Evolutionary conservation across 1,139 yeast genomes (phyloP).

Genomic region (Wickerhamomyces sp.): DNA sequence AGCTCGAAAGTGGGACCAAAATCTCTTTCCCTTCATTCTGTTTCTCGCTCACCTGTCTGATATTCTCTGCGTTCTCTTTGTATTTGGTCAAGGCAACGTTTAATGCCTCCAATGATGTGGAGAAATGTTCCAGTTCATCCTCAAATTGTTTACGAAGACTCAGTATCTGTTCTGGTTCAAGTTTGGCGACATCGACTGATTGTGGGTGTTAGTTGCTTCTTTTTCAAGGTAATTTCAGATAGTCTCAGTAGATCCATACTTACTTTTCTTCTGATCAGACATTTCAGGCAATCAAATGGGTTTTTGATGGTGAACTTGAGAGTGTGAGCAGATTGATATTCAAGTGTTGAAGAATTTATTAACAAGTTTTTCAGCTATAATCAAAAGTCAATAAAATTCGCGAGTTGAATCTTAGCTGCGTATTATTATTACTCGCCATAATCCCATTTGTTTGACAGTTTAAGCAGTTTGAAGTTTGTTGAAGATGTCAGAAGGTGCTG

Average conservation of each 20-base stretch:
- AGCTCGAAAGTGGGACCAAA: slow-evolving; percentile 83
- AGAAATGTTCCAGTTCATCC: slow-evolving; percentile 79
- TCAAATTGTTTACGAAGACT: slow-evolving; percentile 84
- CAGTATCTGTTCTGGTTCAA: slow-evolving; percentile 78
- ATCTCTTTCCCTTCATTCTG: slow-evolving; percentile 44
- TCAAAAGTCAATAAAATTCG: no score
- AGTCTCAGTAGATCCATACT: background rate
- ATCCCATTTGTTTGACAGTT: no score
- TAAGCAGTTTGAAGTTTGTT: background rate
- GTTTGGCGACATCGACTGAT: slow-evolving; percentile 54
- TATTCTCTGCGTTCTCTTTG: slow-evolving; percentile 72
- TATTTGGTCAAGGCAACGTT: slow-evolving; percentile 81
- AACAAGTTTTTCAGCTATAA: no score
- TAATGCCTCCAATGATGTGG: slow-evolving; percentile 79
- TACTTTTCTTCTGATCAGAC: slow-evolving; percentile 15
- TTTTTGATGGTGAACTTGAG: no score
- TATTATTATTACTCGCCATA: no score
- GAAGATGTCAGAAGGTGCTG: background rate
- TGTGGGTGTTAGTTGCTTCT: background rate
- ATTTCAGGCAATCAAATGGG: background rate
- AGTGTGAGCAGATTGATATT: no score
- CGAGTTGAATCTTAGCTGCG: no score
- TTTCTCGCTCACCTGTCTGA: slow-evolving; percentile 49
- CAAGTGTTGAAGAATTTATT: no score
- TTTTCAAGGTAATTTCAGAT: background rate